Base-by-base conservation (phyloP, 176 grass and related monocot genomes). In the Triticum monococcum region DNA sequence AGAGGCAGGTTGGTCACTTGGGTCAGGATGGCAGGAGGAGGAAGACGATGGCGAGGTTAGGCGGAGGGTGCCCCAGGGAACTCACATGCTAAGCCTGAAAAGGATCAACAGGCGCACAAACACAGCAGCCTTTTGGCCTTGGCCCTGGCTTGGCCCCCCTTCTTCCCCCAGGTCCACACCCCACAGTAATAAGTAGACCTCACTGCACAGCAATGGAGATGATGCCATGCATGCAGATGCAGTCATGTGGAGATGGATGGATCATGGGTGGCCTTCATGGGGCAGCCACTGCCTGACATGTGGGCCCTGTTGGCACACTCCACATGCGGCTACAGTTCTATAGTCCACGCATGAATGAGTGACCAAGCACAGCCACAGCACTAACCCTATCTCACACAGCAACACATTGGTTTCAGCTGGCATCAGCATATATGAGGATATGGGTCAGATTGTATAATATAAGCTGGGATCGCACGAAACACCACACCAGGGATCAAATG, bases 81-180 rank as follows among this genome's bases (percentile, higher is more conserved):
- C 28, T 81, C 89, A 91, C 89, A 88, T 91, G 89, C 41, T 54
- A 18, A 12, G n/a, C 36, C 86, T 85, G 77, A 64, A 70, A 87
- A 72, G 75, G 63, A 80, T 85, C 12, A 88, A 54, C 86, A 85
- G 66, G 17, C 5, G 24, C 43, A 30, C 60, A 64, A 54, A 18
- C 81, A 40, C 20, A 37, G 46, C 81, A 71, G 40, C 22, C 46
- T 56, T 18, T 35, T 12, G 41, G 41, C 41, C 9, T 38, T 38
- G 37, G 33, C 33, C 3, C 8, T 37, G 36, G 37, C 37, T 40
- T 40, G 38, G 40, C 12, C 46, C 46, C 46, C 46, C 46, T 50
- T 5, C 88, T 36, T 36, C 31, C 22, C 67, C 33, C 74, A 67
- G 85, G 75, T 80, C 89, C 89, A 17, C 48, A 52, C 14, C 0